Evolutionary conservation across 345 rosid species (phyloP).

Genomic region (Gossypium turneri): DNA sequence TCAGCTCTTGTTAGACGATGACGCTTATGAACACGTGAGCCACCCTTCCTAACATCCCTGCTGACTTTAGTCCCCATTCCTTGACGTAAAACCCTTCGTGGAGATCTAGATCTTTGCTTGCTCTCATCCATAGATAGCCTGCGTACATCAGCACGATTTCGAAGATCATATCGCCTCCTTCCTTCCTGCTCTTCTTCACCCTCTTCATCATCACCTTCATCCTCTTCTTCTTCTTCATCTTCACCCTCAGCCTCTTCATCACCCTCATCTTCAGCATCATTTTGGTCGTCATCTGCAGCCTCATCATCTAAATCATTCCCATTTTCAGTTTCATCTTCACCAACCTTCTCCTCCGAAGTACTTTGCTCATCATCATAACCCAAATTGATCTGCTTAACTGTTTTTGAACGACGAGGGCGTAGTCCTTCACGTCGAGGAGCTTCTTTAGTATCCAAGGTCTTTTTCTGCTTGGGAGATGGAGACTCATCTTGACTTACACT

Average conservation of each 20-base stretch:
- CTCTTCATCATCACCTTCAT: constrained; percentile 62
- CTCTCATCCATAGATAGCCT: constrained; percentile 71
- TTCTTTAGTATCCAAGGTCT: constrained; percentile 41
- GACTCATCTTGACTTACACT: constrained; percentile 55
- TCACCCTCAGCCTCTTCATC: constrained; percentile 63
- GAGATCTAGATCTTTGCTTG: constrained; percentile 82
- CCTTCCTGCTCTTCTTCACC: constrained; percentile 90
- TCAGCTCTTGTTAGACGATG: constrained; percentile 76
- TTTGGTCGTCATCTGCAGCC: constrained; percentile 55
- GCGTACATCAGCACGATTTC: constrained; percentile 90
- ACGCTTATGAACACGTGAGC: constrained; percentile 90
- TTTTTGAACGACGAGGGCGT: constrained; percentile 81
- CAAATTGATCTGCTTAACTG: constrained; percentile 38
- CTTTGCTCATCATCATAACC: constrained; percentile 68
- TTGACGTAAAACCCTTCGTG: constrained; percentile 90
- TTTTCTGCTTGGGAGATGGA: constrained; percentile 52
- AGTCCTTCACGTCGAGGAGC: constrained; percentile 97
- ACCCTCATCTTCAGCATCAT: constrained; percentile 50
- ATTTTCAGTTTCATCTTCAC: constrained; percentile 76
- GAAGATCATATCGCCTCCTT: constrained; percentile 89
- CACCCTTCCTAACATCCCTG: constrained; percentile 88
- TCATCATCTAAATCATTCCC: constrained; percentile 69
- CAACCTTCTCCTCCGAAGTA: constrained; percentile 71
- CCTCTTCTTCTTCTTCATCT: constrained; percentile 52
- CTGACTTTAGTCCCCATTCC: constrained; percentile 84